phyloP scores from a whole-genome alignment of 2,329 filamentous ascomycete species.

The Botrytis galanthina region DNA sequence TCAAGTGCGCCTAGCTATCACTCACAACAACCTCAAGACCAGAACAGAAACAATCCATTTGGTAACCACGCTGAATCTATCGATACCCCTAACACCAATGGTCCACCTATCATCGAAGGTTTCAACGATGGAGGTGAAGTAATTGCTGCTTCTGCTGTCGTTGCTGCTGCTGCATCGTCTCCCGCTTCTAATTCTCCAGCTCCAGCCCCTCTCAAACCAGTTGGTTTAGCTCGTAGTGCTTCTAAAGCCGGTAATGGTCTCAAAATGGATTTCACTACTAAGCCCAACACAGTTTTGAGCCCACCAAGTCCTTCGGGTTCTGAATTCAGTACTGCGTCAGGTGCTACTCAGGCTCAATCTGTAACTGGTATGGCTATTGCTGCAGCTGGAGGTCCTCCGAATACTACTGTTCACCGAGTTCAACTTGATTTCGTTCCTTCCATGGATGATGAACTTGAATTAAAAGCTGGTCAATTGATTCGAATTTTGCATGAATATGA shows the following conservation, averaged over 20 bases:
- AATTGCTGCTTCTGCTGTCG: slow-evolving; percentile 35
- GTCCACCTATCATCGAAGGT: slow-evolving; percentile 43
- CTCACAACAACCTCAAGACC: slow-evolving; percentile 39
- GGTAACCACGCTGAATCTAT: slow-evolving; percentile 56
- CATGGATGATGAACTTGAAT: slow-evolving; percentile 85
- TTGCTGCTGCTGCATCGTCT: slow-evolving; percentile 30
- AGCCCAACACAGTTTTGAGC: slow-evolving; percentile 38
- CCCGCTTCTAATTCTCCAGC: not conserved
- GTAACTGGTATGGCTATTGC: slow-evolving; percentile 58
- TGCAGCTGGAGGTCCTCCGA: slow-evolving; percentile 57
- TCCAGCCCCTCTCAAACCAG: slow-evolving; percentile 14
- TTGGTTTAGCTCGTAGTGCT: slow-evolving; percentile 49
- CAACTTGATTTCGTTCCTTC: slow-evolving; percentile 92
- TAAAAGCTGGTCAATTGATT: slow-evolving; percentile 79
- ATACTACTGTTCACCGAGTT: slow-evolving; percentile 77
- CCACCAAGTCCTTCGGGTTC: slow-evolving; percentile 62
- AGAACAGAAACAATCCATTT: slow-evolving; percentile 68
- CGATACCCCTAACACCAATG: slow-evolving; percentile 43
- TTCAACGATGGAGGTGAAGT: slow-evolving; percentile 42
- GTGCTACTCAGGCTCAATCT: slow-evolving; percentile 45
- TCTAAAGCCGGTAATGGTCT: slow-evolving; percentile 56
- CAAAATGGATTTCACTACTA: slow-evolving; percentile 52
- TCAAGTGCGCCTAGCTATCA: not conserved
- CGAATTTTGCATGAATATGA: slow-evolving; percentile 93
- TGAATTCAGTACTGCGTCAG: slow-evolving; percentile 59